A percentile compares a stretch with the other conserved stretches of the same genome.
Evolutionary conservation across 2,329 filamentous ascomycete genomes (phyloP).

Genomic region (Aspergillus spinulosporus): DNA sequence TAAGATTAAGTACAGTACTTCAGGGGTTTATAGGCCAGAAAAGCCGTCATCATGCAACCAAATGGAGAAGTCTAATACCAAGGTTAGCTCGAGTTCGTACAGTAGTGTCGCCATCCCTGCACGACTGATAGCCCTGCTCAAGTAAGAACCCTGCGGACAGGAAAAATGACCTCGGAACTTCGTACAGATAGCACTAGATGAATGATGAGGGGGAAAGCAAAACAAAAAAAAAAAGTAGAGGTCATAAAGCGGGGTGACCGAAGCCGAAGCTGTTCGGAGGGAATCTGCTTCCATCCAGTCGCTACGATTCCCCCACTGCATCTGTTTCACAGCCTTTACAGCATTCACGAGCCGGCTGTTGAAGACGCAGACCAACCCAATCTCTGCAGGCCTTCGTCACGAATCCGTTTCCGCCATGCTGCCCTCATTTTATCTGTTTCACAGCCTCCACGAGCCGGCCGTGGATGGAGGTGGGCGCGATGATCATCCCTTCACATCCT

Average conservation of each 20-base stretch:
- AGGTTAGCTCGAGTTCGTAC: neutral
- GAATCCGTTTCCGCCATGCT: neutral
- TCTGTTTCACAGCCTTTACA: neutral
- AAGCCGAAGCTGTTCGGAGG: neutral
- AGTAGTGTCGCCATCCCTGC: neutral
- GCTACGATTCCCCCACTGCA: neutral
- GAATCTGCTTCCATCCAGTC: neutral
- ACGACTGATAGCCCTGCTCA: neutral
- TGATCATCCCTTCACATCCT: slow-evolving; percentile 44
- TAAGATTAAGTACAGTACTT: neutral
- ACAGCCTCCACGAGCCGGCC: slow-evolving; percentile 34
- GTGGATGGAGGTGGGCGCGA: slow-evolving; percentile 42
- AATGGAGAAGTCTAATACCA: neutral
- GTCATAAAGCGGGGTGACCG: neutral
- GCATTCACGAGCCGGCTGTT: neutral
- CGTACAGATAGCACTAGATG: neutral
- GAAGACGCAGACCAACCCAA: neutral
- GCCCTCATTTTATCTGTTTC: slow-evolving; percentile 23
- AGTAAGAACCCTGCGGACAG: neutral
- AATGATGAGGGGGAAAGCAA: neutral
- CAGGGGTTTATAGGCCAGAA: neutral
- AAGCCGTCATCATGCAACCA: slow-evolving; percentile 3
- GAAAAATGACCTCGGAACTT: neutral
- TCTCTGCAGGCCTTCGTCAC: too few relatives aligned
- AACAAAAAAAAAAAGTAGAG: neutral